phyloP scores from a whole-genome alignment of 176 grass and related monocot genomes.

The Triticum turgidum region DNA sequence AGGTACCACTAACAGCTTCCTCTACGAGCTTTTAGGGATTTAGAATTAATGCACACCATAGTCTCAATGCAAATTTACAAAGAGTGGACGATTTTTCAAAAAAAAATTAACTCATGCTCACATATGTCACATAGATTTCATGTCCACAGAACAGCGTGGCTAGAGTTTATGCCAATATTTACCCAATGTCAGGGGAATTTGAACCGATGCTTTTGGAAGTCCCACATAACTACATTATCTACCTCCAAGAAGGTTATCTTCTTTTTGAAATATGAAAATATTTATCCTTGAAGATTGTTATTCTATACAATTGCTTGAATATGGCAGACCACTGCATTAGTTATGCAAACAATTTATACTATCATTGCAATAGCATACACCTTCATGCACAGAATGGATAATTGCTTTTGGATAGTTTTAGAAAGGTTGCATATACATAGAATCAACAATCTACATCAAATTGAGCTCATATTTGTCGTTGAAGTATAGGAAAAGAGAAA shows the following conservation, averaged over 20 bases:
- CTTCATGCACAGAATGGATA: conserved; percentile 7
- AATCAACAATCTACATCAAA: neutral
- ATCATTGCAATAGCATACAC: neutral
- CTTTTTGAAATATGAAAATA: neutral
- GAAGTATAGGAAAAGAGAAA: neutral
- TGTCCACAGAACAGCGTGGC: neutral
- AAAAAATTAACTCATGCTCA: neutral
- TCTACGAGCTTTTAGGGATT: neutral
- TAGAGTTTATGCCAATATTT: neutral
- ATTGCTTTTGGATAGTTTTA: neutral
- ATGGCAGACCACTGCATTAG: neutral
- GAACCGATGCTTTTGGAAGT: neutral
- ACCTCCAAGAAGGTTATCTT: neutral
- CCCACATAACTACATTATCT: neutral
- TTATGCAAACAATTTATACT: conserved; percentile 12
- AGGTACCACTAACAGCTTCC: neutral
- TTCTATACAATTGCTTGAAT: neutral
- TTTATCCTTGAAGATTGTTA: neutral
- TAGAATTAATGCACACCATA: neutral
- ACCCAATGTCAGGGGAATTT: neutral
- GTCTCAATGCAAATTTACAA: conserved; percentile 8
- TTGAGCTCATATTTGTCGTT: neutral
- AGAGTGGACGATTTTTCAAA: neutral
- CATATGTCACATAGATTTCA: neutral
- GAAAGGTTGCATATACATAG: conserved; percentile 17